These are phyloP conservation scores for Medicago arabica DNA, from an alignment of 306 rosid genomes.

Conservation along the genomic window DNA sequence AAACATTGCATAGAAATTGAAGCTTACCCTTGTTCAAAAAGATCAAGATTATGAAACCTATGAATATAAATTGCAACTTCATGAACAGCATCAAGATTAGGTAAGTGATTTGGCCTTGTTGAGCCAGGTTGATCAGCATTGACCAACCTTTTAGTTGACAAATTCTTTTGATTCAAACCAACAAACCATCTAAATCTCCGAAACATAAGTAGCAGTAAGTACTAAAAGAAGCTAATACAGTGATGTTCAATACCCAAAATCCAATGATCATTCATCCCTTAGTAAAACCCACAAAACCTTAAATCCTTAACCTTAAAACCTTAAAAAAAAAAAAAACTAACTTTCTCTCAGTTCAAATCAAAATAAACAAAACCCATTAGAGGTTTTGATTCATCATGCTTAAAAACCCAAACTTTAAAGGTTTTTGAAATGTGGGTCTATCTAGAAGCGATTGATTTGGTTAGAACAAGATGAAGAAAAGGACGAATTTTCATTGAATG, in stretches of 20 bases:
- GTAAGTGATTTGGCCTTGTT: constrained; percentile 56
- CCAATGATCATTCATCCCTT: constrained; percentile 53
- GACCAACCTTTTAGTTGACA: constrained; percentile 69
- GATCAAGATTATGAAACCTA: constrained; percentile 96
- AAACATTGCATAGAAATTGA: not conserved
- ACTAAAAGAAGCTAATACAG: constrained; percentile 27
- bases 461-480: constrained; percentile 28
- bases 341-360: constrained; percentile 41
- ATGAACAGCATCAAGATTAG: constrained; percentile 71
- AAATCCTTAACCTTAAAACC: constrained; percentile 36
- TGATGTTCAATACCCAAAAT: constrained; percentile 38
- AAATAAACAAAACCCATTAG: constrained; percentile 43
- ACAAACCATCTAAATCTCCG: constrained; percentile 74
- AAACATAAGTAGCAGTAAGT: constrained; percentile 63
- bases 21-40: constrained; percentile 84
- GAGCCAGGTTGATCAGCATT: constrained; percentile 62
- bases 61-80: constrained; percentile 92
- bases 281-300: constrained; percentile 36
- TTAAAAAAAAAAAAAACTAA: constrained; percentile 39
- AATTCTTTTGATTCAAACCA: constrained; percentile 66
- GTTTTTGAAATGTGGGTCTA: constrained; percentile 41
- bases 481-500: constrained; percentile 18
- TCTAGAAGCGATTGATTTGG: constrained; percentile 35
- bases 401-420: constrained; percentile 27
- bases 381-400: constrained; percentile 10